Evolutionary conservation across 164 flowering plant species (phyloP), one percentile per base, ranked within the genome.

Genomic region (Vitis riparia): DNA sequence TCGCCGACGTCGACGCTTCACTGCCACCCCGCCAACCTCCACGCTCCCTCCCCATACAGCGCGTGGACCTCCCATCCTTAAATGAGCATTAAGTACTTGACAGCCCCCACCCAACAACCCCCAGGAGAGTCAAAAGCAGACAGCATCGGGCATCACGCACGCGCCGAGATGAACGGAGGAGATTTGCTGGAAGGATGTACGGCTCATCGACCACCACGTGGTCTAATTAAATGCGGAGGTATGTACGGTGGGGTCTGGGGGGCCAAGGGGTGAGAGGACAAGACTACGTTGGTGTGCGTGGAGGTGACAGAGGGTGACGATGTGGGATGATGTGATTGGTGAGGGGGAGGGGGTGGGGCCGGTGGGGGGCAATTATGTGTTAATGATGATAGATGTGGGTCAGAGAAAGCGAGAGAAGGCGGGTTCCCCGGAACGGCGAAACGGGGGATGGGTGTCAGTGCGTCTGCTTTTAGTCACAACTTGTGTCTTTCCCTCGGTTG

Each of bases 121-220:
- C 3, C 9, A n/a, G 19, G 59, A 19, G 32, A 9, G 60, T 58
- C 60, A 58, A 58, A 17, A 58, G 60, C 27, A 11, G 27, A 29
- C 19, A 37, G 44, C 59, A 56, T 56, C 59, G 59, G 59, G 16
- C 9, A 56, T 5, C n/a, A 56, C 59, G 59, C 58, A 17, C 17
- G 8, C 17, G 9, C 19, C 8, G 37, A 58, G 60, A 58, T 58
- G 13, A 27, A 58, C 60, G 60, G 60, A 9, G 12, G 5, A 58
- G 60, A 58, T 19, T 58, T 3, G 19, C 19, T 13, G 13, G 19
- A 11, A 58, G 16, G 9, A 2, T 17, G 29, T 8, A 17, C 60
- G 11, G 30, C 44, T 37, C 44, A 37, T 37, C 37, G 56, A 17
- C 50, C n/a, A 55, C 71, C 65, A 69, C 65, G 71, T 69, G 71